These are phyloP conservation scores for Chamaecrista fasciculata DNA, from an alignment of 306 rosid species.

Conservation along the genomic window DNA sequence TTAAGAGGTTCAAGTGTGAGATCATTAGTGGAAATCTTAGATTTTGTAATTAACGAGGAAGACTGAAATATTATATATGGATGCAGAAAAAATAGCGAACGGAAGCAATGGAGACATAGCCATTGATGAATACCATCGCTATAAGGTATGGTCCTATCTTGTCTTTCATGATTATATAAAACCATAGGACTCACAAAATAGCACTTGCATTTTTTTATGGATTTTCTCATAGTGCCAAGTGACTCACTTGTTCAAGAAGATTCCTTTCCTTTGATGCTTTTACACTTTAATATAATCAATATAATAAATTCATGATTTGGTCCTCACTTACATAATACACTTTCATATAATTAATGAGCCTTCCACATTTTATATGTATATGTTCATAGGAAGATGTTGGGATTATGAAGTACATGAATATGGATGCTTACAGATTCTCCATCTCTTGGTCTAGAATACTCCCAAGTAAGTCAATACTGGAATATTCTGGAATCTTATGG, in stretches of 20 bases:
- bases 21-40: no score
- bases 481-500: background rate
- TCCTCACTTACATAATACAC: no score
- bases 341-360: no score
- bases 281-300: no score
- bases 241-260: background rate
- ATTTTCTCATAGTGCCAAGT: background rate
- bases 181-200: background rate
- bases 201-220: background rate
- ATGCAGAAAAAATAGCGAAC: background rate
- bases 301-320: no score
- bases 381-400: background rate
- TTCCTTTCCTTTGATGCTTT: background rate
- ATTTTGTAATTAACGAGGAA: background rate
- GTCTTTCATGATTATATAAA: background rate
- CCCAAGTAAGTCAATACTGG: background rate
- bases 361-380: background rate
- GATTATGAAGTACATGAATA: background rate
- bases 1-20: no score
- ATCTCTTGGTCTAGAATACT: background rate
- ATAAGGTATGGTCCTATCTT: background rate
- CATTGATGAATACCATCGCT: background rate
- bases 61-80: background rate
- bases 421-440: background rate
- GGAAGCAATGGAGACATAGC: background rate